Conservation (phyloP, 2,329 filamentous ascomycete species). For the Trichophyton verrucosum region DNA sequence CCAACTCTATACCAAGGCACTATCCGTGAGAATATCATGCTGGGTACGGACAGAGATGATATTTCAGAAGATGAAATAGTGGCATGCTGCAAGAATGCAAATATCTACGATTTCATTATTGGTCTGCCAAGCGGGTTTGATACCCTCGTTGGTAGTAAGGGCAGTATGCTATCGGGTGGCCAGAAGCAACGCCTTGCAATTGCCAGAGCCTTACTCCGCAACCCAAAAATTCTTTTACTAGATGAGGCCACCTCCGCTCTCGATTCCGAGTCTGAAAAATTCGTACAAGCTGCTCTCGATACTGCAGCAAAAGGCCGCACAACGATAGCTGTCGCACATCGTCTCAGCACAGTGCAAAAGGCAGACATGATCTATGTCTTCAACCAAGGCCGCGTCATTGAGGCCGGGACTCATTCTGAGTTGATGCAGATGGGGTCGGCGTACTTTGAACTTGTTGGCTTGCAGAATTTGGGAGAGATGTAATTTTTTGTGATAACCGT, state of each 20-base stretch:
- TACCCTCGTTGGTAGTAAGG: background rate
- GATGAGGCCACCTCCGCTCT: background rate
- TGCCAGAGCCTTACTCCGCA: background rate
- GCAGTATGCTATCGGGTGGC: background rate
- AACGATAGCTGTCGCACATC: background rate
- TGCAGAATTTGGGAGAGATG: background rate
- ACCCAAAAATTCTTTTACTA: background rate
- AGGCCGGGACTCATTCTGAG: background rate
- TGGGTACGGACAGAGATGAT: slow-evolving; percentile 56
- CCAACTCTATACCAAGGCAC: slow-evolving; percentile 87
- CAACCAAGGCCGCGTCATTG: background rate
- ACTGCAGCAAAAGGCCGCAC: background rate
- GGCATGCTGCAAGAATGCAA: slow-evolving; percentile 73
- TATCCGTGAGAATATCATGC: slow-evolving; percentile 77
- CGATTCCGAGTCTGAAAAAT: background rate
- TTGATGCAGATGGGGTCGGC: background rate
- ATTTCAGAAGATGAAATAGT: slow-evolving; percentile 61
- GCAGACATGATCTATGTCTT: background rate
- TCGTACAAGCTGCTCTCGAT: background rate
- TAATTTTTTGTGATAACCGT: background rate
- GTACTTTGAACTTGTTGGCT: background rate
- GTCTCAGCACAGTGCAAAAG: background rate
- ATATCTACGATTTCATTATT: slow-evolving; percentile 72
- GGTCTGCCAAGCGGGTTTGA: background rate
- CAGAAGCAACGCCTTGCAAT: background rate